Conservation (phyloP, 2,329 filamentous ascomycete species). For the Sphaerulina musiva region DNA sequence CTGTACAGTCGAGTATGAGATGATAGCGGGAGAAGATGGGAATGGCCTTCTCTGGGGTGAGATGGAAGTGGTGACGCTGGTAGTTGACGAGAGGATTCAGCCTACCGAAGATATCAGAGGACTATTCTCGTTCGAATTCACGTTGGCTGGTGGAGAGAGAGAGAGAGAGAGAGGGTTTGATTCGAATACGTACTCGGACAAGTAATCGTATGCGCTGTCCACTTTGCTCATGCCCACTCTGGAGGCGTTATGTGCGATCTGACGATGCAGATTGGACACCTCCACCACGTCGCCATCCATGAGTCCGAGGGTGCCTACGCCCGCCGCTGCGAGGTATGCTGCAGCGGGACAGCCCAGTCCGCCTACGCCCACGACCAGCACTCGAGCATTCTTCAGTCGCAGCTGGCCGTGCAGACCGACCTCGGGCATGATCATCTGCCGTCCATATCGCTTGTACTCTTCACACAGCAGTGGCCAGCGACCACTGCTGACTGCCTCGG, state of each 20-base stretch:
- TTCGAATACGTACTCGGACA: slow-evolving; percentile 38
- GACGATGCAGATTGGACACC: slow-evolving; percentile 82
- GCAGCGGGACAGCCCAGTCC: slow-evolving; percentile 89
- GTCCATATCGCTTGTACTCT: slow-evolving; percentile 80
- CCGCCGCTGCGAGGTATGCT: slow-evolving; percentile 85
- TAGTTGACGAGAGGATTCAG: slow-evolving; percentile 68
- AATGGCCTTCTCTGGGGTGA: slow-evolving; percentile 63
- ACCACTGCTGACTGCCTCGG: slow-evolving; percentile 8
- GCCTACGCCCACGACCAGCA: slow-evolving; percentile 80
- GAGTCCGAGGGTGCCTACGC: slow-evolving; percentile 74
- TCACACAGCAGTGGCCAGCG: slow-evolving; percentile 63
- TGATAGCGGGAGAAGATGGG: slow-evolving; percentile 66
- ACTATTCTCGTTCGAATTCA: neutral
- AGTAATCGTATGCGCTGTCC: slow-evolving; percentile 54
- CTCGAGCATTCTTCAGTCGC: slow-evolving; percentile 59
- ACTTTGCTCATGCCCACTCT: slow-evolving; percentile 73
- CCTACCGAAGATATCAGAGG: slow-evolving; percentile 17
- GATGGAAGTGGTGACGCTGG: slow-evolving; percentile 54
- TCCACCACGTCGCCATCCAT: slow-evolving; percentile 87
- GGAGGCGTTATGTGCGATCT: slow-evolving; percentile 70
- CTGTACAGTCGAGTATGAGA: slow-evolving; percentile 87
- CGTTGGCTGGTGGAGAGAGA: neutral
- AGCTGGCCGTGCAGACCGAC: slow-evolving; percentile 76
- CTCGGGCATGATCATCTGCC: slow-evolving; percentile 82
- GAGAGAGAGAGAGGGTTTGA: neutral